Conservation (phyloP, 352 stramenopile species). For the Pythium grandisporangium region DNA sequence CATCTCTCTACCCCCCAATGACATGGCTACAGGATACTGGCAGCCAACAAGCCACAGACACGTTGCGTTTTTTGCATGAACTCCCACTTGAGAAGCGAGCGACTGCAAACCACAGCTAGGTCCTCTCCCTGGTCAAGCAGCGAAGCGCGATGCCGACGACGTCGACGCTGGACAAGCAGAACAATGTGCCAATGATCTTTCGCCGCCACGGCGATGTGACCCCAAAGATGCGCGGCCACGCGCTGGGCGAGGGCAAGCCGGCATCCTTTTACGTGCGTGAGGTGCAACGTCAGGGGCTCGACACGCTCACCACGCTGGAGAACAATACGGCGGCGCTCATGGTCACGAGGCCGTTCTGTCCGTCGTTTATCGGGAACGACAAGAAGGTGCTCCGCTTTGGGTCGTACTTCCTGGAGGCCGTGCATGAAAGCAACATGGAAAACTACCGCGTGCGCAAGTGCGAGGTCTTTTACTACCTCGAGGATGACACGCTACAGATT, state of each 20-base stretch:
- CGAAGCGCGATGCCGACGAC: conserved; percentile 57
- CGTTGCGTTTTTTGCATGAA: too few species aligned
- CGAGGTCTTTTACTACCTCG: conserved; percentile 81
- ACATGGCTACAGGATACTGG: too few species aligned
- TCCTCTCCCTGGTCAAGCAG: too few species aligned
- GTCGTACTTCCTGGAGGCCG: conserved; percentile 81
- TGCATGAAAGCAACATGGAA: conserved; percentile 81
- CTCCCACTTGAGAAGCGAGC: too few species aligned
- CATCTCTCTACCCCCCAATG: too few species aligned
- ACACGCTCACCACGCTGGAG: conserved; percentile 33
- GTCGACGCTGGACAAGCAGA: conserved; percentile 55
- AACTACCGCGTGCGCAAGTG: conserved; percentile 77
- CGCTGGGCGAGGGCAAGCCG: conserved; percentile 49
- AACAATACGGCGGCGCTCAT: conserved; percentile 17
- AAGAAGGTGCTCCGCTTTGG: conserved; percentile 85
- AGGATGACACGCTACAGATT: conserved; percentile 85
- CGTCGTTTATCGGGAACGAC: conserved; percentile 63
- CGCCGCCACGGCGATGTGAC: conserved; percentile 65
- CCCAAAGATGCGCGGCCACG: conserved; percentile 53
- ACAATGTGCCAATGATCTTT: conserved; percentile 77
- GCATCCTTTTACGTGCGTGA: conserved; percentile 66
- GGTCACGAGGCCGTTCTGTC: conserved; percentile 42
- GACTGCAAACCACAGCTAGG: too few species aligned
- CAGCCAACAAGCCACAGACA: too few species aligned
- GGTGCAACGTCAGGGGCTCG: conserved; percentile 43